Evolutionary conservation across 805 yeast species (phyloP).

Genomic region (Barnettozyma pratensis): DNA sequence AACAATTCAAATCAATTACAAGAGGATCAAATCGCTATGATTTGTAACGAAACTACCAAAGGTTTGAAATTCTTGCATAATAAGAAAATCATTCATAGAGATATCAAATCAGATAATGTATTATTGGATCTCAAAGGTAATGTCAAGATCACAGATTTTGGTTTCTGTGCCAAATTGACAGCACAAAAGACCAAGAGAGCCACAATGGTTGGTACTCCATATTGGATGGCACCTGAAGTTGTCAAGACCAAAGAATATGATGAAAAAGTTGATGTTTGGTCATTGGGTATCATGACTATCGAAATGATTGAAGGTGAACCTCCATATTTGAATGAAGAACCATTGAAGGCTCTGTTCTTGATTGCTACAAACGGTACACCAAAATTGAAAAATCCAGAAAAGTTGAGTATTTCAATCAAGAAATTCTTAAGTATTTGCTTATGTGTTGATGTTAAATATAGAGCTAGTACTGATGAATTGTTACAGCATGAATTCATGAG

Average conservation of each 20-base stretch:
- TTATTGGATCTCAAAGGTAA: slow-evolving; percentile 75
- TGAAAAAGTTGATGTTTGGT: slow-evolving; percentile 97
- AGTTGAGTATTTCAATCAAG: slow-evolving; percentile 69
- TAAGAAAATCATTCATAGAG: slow-evolving; percentile 92
- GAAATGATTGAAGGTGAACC: slow-evolving; percentile 99
- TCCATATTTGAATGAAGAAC: slow-evolving; percentile 94
- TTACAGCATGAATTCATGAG: slow-evolving; percentile 69
- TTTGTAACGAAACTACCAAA: slow-evolving; percentile 83
- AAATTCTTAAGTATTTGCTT: slow-evolving; percentile 85
- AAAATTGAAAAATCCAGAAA: slow-evolving; percentile 84
- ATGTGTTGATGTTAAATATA: slow-evolving; percentile 87
- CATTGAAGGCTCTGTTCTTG: slow-evolving; percentile 85
- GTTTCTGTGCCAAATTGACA: slow-evolving; percentile 91
- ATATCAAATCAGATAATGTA: slow-evolving; percentile 94
- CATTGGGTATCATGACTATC: slow-evolving; percentile 95
- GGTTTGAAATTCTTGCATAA: slow-evolving; percentile 91
- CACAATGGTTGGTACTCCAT: slow-evolving; percentile 99
- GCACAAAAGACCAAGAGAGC: slow-evolving; percentile 85
- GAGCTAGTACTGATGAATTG: slow-evolving; percentile 88
- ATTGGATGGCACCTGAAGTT: slow-evolving; percentile 99
- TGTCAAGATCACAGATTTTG: slow-evolving; percentile 94
- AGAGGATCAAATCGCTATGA: slow-evolving; percentile 88
- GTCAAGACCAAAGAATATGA: slow-evolving; percentile 94
- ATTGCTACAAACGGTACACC: slow-evolving; percentile 98
- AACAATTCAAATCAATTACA: slow-evolving; percentile 66